Evolutionary conservation across 2,329 filamentous ascomycete species (phyloP).

Genomic region (Nectriaceae sp.): DNA sequence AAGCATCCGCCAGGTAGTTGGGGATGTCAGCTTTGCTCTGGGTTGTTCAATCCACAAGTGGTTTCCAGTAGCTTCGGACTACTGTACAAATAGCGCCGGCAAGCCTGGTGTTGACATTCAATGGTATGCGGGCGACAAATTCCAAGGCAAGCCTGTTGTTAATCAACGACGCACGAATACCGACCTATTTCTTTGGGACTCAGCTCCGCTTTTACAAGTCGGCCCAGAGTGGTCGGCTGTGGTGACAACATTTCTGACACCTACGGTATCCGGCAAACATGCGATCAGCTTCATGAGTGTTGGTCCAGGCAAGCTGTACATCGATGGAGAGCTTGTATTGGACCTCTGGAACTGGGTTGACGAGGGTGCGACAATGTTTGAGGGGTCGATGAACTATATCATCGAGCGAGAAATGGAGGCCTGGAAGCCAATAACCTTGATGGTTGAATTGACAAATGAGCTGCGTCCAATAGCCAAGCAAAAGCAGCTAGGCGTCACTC

Average conservation of each 20-base stretch:
- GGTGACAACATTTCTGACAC: slow-evolving; percentile 61
- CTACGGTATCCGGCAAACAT: slow-evolving; percentile 61
- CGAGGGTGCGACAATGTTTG: slow-evolving; percentile 71
- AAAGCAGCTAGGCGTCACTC: slow-evolving; percentile 55
- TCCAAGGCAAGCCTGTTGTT: slow-evolving; percentile 57
- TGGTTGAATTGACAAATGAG: slow-evolving; percentile 54
- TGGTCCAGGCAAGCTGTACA: slow-evolving; percentile 61
- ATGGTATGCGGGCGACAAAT: slow-evolving; percentile 65
- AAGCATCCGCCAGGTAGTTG: slow-evolving; percentile 57
- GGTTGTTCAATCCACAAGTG: slow-evolving; percentile 31
- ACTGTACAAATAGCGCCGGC: slow-evolving; percentile 42
- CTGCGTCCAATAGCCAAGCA: slow-evolving; percentile 64
- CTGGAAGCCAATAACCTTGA: slow-evolving; percentile 59
- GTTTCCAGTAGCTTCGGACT: slow-evolving; percentile 29
- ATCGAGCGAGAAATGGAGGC: slow-evolving; percentile 62
- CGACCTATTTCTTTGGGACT: slow-evolving; percentile 71
- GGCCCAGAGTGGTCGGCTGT: slow-evolving; percentile 66
- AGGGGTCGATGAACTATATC: slow-evolving; percentile 65
- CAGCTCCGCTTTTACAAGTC: slow-evolving; percentile 59
- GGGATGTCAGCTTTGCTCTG: slow-evolving; percentile 58
- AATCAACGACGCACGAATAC: slow-evolving; percentile 63
- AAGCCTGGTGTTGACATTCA: slow-evolving; percentile 64
- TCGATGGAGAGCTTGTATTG: slow-evolving; percentile 60
- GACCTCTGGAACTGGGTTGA: slow-evolving; percentile 72
- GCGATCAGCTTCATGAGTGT: slow-evolving; percentile 70